Evolutionary conservation across 2,329 filamentous ascomycete species (phyloP), one percentile per base, ranked within the genome.

Genomic region (Sporothrix mexicana): DNA sequence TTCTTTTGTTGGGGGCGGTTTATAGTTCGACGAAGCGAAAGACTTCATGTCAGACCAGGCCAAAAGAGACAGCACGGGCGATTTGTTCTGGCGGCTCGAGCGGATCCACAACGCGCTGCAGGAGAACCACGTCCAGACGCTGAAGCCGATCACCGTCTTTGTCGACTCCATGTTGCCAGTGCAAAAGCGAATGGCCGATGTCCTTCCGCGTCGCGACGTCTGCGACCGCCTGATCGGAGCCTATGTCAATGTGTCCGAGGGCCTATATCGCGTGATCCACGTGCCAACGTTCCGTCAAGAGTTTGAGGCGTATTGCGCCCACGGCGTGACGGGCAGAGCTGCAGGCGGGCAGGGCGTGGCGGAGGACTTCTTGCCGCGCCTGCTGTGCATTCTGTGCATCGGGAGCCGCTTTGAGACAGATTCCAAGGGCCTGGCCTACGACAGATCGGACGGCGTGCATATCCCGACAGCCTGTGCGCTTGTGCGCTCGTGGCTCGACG

Each of bases 151-250:
- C 61, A 82, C 85, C 2, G 86, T 88, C 45, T 88, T 85, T 76
- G 86, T 88, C 41, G 86, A 88, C 76, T 88, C 86, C n/a, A 86
- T 88, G 81, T 86, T 87, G 77, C 86, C 87, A 0, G 82, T 88
- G 2, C 84, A 84, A 72, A 87, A 87, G 77, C 85, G 87, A 64
- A 89, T 89, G 87, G 83, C 82, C 43, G 86, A 88, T 73, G 87
- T 88, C 15, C 76, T 88, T 20, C 87, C 87, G 0, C 84, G 82
- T 45, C 75, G 83, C 76, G 73, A 79, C 0, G 83, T 86, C 9
- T 89, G 87, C 78, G 86, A 88, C 75, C 82, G 83, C 15, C 81
- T 88, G 3, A 76, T 88, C 2, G 79, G 82, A 8, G 79, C 83
- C 1, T 88, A 88, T 75, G 80, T 88, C 70, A 82, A 82, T 51